Base-by-base conservation (phyloP, 2,329 filamentous ascomycete species). In the Metarhizium anisopliae region DNA sequence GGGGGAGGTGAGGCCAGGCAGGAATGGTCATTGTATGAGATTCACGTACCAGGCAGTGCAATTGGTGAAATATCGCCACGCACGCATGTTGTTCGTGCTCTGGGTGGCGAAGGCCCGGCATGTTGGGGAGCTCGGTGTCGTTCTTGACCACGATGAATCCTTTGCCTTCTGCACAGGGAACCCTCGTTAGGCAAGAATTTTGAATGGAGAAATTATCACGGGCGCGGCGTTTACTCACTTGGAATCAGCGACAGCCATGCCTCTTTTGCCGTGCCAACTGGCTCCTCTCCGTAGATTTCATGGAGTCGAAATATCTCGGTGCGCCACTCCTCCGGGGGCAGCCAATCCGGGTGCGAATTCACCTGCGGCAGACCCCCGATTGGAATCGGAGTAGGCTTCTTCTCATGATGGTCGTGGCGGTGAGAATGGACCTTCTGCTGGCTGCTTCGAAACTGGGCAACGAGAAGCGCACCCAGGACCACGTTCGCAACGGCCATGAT, bases 61-160 rank as follows among this genome's bases (percentile, higher is more conserved):
- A 6, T 40, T 51, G 50, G 18, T 51, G 50, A 18, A 51, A 51
- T 20, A 51, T 16, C 3, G 50, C 50, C 32, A 51, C 35, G 47
- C 51, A 47, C 1, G 55, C 55, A 8, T 58, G 51, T 49, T 55
- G 51, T 18, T 51, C 56, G n/a, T 38, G 40, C 13, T 52, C 30
- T 16, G 51, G 47, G 40, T 54, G 52, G 11, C 38, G 18, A 13
- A 58, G 47, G 18, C 56, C 56, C 47, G 56, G 56, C 50, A 54
- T 43, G 30, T 49, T 45, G 14, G 35, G 49, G 4, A 57, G 51
- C 20, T 36, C 25, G 10, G 55, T 52, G 11, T 51, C 45, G 32
- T 57, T 57, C 30, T 50, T 57, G 16, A 59, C 51, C 6, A 57
- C 49, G 29, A 57, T 51, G 43, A 59, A 59, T 18, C 57, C 57